phyloP scores from a whole-genome alignment of 805 yeast species.

The Pichia occidentalis region DNA sequence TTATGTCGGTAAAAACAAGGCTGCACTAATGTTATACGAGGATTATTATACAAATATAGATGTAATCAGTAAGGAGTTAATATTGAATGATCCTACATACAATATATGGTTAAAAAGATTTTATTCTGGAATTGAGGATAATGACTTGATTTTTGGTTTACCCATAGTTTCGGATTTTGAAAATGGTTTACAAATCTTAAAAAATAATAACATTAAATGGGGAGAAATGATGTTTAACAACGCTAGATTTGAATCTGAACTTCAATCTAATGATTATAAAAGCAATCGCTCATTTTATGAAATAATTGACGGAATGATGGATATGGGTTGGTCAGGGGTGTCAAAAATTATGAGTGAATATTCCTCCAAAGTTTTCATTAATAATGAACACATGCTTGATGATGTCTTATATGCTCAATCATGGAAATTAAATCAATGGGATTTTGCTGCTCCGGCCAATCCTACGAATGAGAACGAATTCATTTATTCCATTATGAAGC shows the following conservation, averaged over 20 bases:
- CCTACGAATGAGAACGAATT: constrained; percentile 37
- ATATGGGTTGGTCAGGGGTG: constrained; percentile 51
- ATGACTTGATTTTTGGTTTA: constrained; percentile 59
- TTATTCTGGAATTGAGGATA: constrained; percentile 51
- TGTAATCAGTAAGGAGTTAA: background rate
- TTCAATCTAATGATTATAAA: constrained; percentile 7
- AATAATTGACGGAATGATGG: constrained; percentile 35
- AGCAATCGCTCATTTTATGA: constrained; percentile 7
- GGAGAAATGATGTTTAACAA: constrained; percentile 43
- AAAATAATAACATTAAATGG: constrained; percentile 21
- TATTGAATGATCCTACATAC: constrained; percentile 1
- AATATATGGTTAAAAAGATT: constrained; percentile 27
- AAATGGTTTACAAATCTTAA: constrained; percentile 42
- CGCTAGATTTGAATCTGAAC: constrained; percentile 47
- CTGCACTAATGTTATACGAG: constrained; percentile 45
- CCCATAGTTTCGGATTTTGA: constrained; percentile 51
- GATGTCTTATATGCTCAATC: constrained; percentile 49
- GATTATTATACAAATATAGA: constrained; percentile 28
- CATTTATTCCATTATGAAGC: constrained; percentile 48
- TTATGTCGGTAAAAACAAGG: constrained; percentile 30
- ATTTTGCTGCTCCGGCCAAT: constrained; percentile 43
- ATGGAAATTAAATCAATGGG: constrained; percentile 79
- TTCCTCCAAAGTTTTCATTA: constrained; percentile 2
- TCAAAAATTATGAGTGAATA: constrained; percentile 35
- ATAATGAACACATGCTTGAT: background rate